Conservation (phyloP, 2,329 filamentous ascomycete species). For the Cytospora mali region DNA sequence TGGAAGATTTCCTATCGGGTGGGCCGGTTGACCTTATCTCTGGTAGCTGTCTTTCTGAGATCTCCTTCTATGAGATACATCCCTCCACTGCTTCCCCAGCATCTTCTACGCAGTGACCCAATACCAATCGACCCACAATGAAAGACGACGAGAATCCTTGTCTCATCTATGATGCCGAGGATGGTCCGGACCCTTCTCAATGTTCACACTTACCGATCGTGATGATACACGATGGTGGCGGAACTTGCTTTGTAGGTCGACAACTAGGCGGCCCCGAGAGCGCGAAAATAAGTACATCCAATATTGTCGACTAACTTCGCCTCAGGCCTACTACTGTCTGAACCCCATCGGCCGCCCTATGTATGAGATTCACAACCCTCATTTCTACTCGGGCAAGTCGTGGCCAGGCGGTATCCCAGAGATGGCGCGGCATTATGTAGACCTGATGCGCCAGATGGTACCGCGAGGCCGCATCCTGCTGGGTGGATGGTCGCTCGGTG, state of each 20-base stretch:
- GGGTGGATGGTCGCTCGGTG: slow-evolving; percentile 63
- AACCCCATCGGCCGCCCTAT: slow-evolving; percentile 50
- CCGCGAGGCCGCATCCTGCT: slow-evolving; percentile 48
- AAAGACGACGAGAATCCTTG: slow-evolving; percentile 20
- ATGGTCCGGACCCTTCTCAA: slow-evolving; percentile 9
- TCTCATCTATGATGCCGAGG: slow-evolving; percentile 24
- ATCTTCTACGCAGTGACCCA: neutral
- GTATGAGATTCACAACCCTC: slow-evolving; percentile 59
- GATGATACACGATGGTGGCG: slow-evolving; percentile 63
- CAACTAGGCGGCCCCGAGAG: neutral
- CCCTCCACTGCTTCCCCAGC: neutral
- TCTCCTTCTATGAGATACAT: neutral
- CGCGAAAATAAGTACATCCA: neutral
- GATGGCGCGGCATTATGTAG: slow-evolving; percentile 56
- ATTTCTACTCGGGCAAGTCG: slow-evolving; percentile 48
- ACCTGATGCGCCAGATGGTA: slow-evolving; percentile 46
- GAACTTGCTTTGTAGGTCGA: slow-evolving; percentile 53
- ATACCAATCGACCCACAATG: slow-evolving; percentile 2
- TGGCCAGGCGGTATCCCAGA: slow-evolving; percentile 57
- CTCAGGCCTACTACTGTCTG: slow-evolving; percentile 53
- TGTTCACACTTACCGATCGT: slow-evolving; percentile 46
- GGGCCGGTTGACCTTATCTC: neutral
- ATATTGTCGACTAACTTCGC: slow-evolving; percentile 1
- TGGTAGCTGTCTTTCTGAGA: neutral
- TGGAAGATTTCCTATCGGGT: neutral